Conservation (phyloP, 75 land plant genomes). For the Picea sitchensis region DNA sequence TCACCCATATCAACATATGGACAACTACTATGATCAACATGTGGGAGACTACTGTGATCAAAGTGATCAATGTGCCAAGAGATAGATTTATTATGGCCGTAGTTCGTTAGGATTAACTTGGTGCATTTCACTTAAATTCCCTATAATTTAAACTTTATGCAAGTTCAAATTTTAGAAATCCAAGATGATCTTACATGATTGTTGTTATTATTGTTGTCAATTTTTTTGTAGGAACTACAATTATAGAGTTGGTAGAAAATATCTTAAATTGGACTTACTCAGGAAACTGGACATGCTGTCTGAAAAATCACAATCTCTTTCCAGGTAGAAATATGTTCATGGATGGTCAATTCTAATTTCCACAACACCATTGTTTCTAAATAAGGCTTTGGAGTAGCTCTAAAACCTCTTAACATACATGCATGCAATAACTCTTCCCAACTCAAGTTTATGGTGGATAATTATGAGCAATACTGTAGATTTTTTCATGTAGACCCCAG, state of each 20-base stretch:
- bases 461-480: too few species aligned
- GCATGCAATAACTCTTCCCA: not conserved
- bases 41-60: too few species aligned
- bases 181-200: not conserved
- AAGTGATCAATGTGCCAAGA: too few species aligned
- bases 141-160: too few species aligned
- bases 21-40: too few species aligned
- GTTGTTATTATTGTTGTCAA: not conserved
- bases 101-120: too few species aligned
- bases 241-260: constrained; percentile 41
- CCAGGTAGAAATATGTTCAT: constrained; percentile 59
- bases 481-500: too few species aligned
- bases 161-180: too few species aligned
- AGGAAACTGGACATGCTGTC: constrained; percentile 49
- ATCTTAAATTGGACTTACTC: constrained; percentile 26
- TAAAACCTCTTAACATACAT: not conserved
- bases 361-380: not conserved
- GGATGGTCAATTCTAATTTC: constrained; percentile 34
- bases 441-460: too few species aligned
- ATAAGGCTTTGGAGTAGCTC: not conserved
- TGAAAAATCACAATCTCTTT: constrained; percentile 28
- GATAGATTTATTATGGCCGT: too few species aligned
- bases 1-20: too few species aligned
- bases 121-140: too few species aligned
- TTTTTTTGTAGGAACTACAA: constrained; percentile 38